A percentile compares a stretch with the other conserved stretches of the same genome.
These are phyloP conservation scores for Cladophialophora exuberans DNA, from an alignment of 2,329 filamentous ascomycete genomes.

Conservation along the genomic window DNA sequence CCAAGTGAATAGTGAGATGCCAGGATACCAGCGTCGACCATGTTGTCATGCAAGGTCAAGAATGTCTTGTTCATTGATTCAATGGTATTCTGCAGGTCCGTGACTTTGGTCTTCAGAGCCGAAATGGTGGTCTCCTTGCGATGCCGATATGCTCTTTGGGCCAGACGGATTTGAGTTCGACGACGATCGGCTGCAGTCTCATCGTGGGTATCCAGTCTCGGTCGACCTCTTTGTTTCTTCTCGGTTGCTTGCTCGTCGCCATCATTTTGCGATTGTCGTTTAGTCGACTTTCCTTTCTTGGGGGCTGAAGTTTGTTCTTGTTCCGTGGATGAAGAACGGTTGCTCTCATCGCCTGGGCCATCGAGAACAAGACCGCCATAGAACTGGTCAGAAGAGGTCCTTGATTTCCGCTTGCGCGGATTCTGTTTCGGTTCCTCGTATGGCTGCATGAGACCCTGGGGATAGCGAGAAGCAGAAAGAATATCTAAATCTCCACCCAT, in stretches of 20 bases:
- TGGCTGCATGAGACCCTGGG: constrained; percentile 27
- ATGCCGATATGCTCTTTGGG: constrained; percentile 80
- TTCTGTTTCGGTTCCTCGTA: constrained; percentile 15
- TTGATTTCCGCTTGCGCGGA: constrained; percentile 24
- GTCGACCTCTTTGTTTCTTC: constrained; percentile 64
- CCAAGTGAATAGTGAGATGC: constrained; percentile 22
- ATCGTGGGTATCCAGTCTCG: constrained; percentile 74
- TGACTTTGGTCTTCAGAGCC: constrained; percentile 70
- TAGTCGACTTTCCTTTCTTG: constrained; percentile 22
- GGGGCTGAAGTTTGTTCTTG: constrained; percentile 9
- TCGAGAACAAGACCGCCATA: constrained; percentile 21
- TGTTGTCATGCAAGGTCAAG: constrained; percentile 66
- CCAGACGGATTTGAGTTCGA: constrained; percentile 82
- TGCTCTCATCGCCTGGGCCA: constrained; percentile 2
- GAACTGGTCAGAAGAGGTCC: constrained; percentile 11
- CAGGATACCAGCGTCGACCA: constrained; percentile 42
- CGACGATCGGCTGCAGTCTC: constrained; percentile 79
- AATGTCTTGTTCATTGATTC: constrained; percentile 76
- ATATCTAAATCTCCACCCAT: constrained; percentile 21
- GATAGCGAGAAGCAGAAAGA: constrained; percentile 28
- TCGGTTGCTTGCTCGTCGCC: constrained; percentile 18
- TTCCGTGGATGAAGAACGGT: constrained; percentile 21
- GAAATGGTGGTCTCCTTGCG: constrained; percentile 83
- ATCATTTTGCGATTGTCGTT: constrained; percentile 14
- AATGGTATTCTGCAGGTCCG: constrained; percentile 69